Evolutionary conservation across 1,284 basidiomycete species (phyloP).

Genomic region (Ustilago esculenta): DNA sequence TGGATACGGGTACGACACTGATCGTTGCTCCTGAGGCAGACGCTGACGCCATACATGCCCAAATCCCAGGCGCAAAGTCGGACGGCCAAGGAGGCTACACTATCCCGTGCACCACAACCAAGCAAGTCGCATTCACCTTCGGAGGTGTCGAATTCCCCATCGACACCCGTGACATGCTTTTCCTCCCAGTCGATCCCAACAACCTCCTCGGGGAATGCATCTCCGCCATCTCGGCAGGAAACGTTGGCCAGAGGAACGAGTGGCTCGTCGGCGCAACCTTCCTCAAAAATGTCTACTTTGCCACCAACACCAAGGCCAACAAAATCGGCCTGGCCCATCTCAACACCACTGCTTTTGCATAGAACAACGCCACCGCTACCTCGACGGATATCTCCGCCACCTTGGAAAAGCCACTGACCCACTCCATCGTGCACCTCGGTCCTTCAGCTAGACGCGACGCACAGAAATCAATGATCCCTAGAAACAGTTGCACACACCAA

Average conservation of each 20-base stretch:
- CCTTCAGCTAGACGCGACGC: no score
- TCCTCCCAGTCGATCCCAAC: conserved; percentile 74
- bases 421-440: no score
- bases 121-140: conserved; percentile 76
- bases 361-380: no score
- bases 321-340: conserved; percentile 74
- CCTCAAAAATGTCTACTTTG: conserved; percentile 71
- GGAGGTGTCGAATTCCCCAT: conserved; percentile 73
- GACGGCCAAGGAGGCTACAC: conserved; percentile 72
- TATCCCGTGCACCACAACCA: conserved; percentile 78
- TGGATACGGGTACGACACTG: conserved; percentile 68
- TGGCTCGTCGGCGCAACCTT: conserved; percentile 74
- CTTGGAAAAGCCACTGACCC: no score
- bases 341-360: conserved; percentile 35
- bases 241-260: conserved; percentile 70
- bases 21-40: conserved; percentile 68
- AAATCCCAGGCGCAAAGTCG: conserved; percentile 74
- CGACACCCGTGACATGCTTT: conserved; percentile 73
- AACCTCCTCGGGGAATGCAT: conserved; percentile 77
- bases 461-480: no score
- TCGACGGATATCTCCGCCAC: background rate
- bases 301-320: conserved; percentile 76
- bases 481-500: no score
- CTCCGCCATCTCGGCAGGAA: conserved; percentile 77
- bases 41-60: conserved; percentile 73